These are phyloP conservation scores for Nowakowskiella sp. DNA, from an alignment of 192 early-diverging fungal species.

Conservation along the genomic window DNA sequence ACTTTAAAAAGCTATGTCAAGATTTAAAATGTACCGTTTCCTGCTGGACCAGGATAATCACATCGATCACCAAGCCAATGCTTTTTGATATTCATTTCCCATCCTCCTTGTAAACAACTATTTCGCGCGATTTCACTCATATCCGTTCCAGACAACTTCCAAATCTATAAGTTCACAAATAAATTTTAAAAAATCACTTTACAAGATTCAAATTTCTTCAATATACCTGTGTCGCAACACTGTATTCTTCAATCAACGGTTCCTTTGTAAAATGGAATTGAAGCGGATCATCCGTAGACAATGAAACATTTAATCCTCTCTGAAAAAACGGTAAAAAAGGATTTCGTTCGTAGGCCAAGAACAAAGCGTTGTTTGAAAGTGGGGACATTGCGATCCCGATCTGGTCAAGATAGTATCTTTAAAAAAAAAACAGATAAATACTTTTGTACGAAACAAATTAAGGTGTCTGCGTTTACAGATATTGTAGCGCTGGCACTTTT, in stretches of 20 bases:
- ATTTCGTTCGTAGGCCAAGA: constrained; percentile 87
- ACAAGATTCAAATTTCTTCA: neutral
- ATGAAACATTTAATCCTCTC: constrained; percentile 82
- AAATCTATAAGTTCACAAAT: constrained; percentile 51
- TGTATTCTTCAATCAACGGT: constrained; percentile 94
- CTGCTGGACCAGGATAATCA: constrained; percentile 62
- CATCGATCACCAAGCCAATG: constrained; percentile 83
- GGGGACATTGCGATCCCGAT: constrained; percentile 96
- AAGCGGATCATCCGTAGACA: constrained; percentile 92
- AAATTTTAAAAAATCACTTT: neutral
- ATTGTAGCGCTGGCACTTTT: constrained; percentile 91
- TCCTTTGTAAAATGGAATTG: constrained; percentile 97
- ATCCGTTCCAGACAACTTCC: constrained; percentile 82
- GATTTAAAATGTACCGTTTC: constrained; percentile 43
- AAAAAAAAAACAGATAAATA: neutral
- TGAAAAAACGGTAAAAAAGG: constrained; percentile 87
- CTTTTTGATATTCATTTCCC: constrained; percentile 77
- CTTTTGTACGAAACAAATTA: neutral
- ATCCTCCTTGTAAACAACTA: constrained; percentile 83
- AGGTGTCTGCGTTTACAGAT: constrained; percentile 41
- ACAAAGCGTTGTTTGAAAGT: constrained; percentile 92
- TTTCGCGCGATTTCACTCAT: constrained; percentile 94
- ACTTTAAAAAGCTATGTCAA: neutral
- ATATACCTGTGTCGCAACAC: constrained; percentile 76
- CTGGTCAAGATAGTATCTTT: constrained; percentile 80